These are phyloP conservation scores for Saturnispora ahearnii DNA, from an alignment of 805 yeast species.

Conservation along the genomic window DNA sequence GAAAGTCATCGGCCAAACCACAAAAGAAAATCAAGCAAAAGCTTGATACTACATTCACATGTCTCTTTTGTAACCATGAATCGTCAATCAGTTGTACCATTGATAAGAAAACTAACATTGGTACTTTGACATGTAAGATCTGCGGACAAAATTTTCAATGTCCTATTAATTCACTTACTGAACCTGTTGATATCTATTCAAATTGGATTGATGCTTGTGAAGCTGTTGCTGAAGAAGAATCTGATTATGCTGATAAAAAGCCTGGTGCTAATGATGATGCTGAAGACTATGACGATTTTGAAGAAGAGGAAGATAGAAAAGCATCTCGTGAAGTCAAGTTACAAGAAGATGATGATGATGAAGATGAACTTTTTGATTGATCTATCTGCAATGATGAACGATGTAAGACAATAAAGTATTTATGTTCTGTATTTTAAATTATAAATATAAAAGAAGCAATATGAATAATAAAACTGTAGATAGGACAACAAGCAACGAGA, in stretches of 20 bases:
- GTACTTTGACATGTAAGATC: conserved; percentile 78
- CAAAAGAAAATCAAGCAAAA: conserved; percentile 67
- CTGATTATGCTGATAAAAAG: conserved; percentile 17
- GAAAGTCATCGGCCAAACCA: conserved; percentile 81
- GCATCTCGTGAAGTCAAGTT: not conserved
- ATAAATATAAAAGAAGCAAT: too few species aligned
- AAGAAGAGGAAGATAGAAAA: not conserved
- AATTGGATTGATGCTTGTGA: conserved; percentile 98
- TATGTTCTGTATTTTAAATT: not conserved
- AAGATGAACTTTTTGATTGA: conserved; percentile 10
- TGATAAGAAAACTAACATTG: conserved; percentile 80
- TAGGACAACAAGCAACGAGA: not conserved
- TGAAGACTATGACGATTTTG: conserved; percentile 13
- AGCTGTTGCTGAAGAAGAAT: conserved; percentile 64
- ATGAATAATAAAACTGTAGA: too few species aligned
- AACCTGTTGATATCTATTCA: conserved; percentile 89
- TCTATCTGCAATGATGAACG: not conserved
- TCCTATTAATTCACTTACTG: conserved; percentile 71
- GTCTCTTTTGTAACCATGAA: conserved; percentile 94
- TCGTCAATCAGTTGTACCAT: conserved; percentile 79
- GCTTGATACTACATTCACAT: conserved; percentile 75
- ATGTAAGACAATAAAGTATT: not conserved
- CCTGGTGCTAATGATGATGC: conserved; percentile 15
- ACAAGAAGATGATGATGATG: conserved; percentile 14
- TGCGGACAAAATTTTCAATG: conserved; percentile 94